These are phyloP conservation scores for Pleurostoma richardsiae DNA, from an alignment of 2,329 filamentous ascomycete genomes.

Conservation along the genomic window DNA sequence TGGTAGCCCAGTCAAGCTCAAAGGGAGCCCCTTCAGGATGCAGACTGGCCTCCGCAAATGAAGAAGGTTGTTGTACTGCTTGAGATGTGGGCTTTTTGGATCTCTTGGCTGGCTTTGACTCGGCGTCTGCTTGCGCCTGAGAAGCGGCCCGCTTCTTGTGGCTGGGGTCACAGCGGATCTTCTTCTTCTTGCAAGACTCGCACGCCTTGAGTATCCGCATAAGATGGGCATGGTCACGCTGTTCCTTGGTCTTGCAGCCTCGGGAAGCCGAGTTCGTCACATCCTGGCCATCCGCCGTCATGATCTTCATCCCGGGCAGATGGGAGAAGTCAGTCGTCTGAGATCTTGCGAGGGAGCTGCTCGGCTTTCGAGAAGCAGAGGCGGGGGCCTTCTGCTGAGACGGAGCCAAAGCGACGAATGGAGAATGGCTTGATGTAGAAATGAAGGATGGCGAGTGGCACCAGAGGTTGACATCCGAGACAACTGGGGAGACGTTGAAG, in stretches of 20 bases:
- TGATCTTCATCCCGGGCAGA: constrained; percentile 61
- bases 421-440: constrained; percentile 21
- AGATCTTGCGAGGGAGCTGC: constrained; percentile 10
- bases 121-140: constrained; percentile 19
- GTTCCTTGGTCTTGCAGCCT: constrained; percentile 62
- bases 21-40: not conserved
- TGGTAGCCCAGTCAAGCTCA: not conserved
- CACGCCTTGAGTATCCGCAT: constrained; percentile 67
- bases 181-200: constrained; percentile 56
- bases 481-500: constrained; percentile 43
- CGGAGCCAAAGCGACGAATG: constrained; percentile 16
- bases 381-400: constrained; percentile 14
- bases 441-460: constrained; percentile 25
- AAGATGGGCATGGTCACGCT: constrained; percentile 60
- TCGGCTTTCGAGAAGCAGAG: constrained; percentile 19
- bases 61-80: not conserved
- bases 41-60: not conserved
- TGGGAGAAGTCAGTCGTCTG: constrained; percentile 39
- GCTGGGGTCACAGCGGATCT: constrained; percentile 57
- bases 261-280: constrained; percentile 58
- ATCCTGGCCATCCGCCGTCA: constrained; percentile 58
- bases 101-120: constrained; percentile 36
- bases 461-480: constrained; percentile 42
- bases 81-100: constrained; percentile 20
- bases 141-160: constrained; percentile 41